Evolutionary conservation across 352 stramenopile species (phyloP), one percentile per base, ranked within the genome.

Genomic region (Globisporangium nodosum): DNA sequence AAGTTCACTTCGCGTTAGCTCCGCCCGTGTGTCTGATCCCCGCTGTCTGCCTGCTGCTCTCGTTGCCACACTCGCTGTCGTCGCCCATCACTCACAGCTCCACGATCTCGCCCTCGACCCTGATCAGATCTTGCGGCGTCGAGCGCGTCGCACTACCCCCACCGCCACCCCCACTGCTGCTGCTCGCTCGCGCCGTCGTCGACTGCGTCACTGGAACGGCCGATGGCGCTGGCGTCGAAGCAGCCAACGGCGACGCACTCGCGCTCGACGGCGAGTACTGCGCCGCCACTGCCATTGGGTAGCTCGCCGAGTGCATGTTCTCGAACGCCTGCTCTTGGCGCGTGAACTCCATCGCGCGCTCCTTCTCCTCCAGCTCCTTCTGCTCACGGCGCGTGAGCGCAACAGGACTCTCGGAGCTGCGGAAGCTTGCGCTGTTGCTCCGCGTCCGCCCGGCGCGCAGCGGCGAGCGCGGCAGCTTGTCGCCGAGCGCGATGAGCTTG

Each of bases 41-140:
- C 9, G 2, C 33, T 37, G 33, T 37, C 33, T 37, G 33, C 9
- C 24, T 37, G 33, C 33, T 37, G 33, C 33, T 37, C 33, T 37
- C 33, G 6, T 37, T 37, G 8, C 0, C 35, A 15, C 12, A 5
- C 7, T 54, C 30, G 31, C 13, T 5, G 24, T 51, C 46, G 5
- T 35, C 20, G 49, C 3, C 20, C 33, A 37, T 11, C 33, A 24
- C 18, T 61, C 69, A 86, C 16, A 86, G 69, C 59, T 86, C 76
- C 49, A 86, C 73, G 40, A 86, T 86, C 31, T 86, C 76, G 15
- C 76, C 76, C 40, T 86, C 76, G 30, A 86, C 76, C 53, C 80
- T 61, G 39, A 83, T 56, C 24, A 86, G 52, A 46, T 83, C 69
- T 60, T 83, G 73, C 16, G 71, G 70, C 20, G 71, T 66, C 42